phyloP scores from a whole-genome alignment of 1,284 basidiomycete genomes.

The Ganoderma lingzhi region DNA sequence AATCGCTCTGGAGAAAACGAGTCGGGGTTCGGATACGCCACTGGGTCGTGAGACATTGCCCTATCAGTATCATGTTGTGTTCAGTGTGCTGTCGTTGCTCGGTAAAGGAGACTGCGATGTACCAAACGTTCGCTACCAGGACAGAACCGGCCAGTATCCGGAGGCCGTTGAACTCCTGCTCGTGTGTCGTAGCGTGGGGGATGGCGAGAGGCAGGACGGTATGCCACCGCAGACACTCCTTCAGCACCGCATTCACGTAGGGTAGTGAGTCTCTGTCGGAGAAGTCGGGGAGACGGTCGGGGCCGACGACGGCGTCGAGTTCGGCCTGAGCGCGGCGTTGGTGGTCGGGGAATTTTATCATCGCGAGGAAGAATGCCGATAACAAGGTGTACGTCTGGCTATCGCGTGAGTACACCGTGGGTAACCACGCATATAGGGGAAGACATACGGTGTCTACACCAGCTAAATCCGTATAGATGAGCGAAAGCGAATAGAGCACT shows the following conservation, averaged over 20 bases:
- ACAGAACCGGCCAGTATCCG: constrained; percentile 32
- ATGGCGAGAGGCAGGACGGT: constrained; percentile 26
- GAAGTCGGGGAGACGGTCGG: constrained; percentile 40
- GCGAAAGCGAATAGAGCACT: neutral
- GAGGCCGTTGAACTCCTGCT: constrained; percentile 33
- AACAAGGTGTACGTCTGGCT: constrained; percentile 20
- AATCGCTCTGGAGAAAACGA: constrained; percentile 33
- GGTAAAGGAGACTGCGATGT: neutral
- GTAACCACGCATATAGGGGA: neutral
- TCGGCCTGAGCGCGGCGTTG: constrained; percentile 42
- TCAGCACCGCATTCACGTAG: constrained; percentile 42
- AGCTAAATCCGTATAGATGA: neutral
- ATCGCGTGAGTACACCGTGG: neutral
- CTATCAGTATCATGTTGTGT: constrained; percentile 3
- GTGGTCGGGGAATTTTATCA: constrained; percentile 40
- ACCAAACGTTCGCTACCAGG: constrained; percentile 28
- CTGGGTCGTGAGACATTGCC: constrained; percentile 29
- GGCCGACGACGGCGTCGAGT: constrained; percentile 41
- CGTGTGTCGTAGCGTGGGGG: constrained; percentile 22
- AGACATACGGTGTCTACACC: neutral
- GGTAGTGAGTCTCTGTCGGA: constrained; percentile 39
- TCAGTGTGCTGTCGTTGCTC: too few species aligned
- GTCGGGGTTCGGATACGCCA: constrained; percentile 29
- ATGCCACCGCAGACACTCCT: constrained; percentile 45
- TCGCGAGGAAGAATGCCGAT: constrained; percentile 39